Base-by-base conservation (phyloP, 345 rosid species). In the Gossypium stocksii region DNA sequence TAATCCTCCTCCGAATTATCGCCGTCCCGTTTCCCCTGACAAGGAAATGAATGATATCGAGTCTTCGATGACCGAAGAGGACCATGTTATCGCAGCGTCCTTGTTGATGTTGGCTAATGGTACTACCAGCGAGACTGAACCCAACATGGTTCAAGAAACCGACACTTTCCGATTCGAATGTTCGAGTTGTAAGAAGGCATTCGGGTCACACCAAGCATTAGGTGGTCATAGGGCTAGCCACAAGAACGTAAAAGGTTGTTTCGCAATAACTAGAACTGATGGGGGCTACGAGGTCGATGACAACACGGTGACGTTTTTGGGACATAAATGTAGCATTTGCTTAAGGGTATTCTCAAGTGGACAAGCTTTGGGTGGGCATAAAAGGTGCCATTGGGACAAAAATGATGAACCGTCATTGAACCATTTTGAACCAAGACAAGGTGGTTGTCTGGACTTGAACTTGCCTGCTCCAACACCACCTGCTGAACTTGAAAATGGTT, bases 141-240 rank as follows among this genome's bases (percentile, higher is more conserved):
- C 12, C 19, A 58, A 20, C 41, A 1, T 34, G 38, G 59, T 25
- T 62, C 74, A 75, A 46, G 84, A 81, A 23, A 78, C 62, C 20
- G 74, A 74, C 52, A 62, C 19, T 15, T 76, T 79, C 12, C 77
- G 85, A 68, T 89, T 91, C 41, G 91, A 89, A 83, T 91, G 95
- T 75, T 88, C 89, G 3, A 88, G 89, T 69, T 92, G 98, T 80
- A 91, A 89, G 84, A 91, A 89, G 85, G 98, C 87, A 73, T 94
- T 92, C 6, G 90, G 93, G 54, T 88, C 98, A 3, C 98, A 88
- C 81, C 98, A 91, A 78, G 98, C 98, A 13, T 80, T 94, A 4
- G 98, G 98, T 14, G 93, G 98, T 8, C 97, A 90, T 66, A 82
- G 95, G 82, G 98, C 98, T 0, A 89, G 89, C 77, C 97, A 92